Base-by-base conservation (phyloP, 2,329 filamentous ascomycete genomes). In the Aspergillus vadensis region DNA sequence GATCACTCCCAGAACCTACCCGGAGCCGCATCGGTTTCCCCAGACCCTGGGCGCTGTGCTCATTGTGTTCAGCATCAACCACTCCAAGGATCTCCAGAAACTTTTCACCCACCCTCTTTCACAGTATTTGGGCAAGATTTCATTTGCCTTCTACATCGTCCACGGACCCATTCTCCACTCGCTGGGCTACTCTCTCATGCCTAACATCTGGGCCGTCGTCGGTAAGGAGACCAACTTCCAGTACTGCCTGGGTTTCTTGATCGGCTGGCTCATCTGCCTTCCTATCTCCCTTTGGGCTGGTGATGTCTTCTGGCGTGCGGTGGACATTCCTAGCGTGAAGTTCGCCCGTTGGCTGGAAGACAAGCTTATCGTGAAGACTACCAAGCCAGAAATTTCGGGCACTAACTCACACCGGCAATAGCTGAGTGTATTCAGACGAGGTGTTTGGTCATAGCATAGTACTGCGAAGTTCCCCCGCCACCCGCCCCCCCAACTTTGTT, bases 271-370 rank as follows among this genome's bases (percentile, higher is more conserved):
- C 30, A 70, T 79, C 41, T 78, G 77, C 58, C 64, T 79, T 3
- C 68, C 73, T 6, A 57, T 79, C 27, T 72, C 82, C 0, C 75
- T 87, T 5, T 87, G 84, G 80, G 76, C 80, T 5, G 82, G 83
- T 1, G 86, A 88, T 70, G 59, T 88, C 3, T 87, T 87, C 67
- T 87, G 84, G 83, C 78, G 85, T 27, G 73, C 73, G 1, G 77
- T 88, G 5, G 86, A 88, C 70, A 72, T 76, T 3, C 81, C 80
- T 1, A 78, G 80, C 68, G 76, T 85, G 7, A 78, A 76, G 53
- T 79, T 85, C 65, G 79, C 82, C 3, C 75, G 79, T 47, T 83
- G 81, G 77, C 61, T 85, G 25, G 83, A 83, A 68, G 69, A 69
- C 44, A 68, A 68, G 39, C 59, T 75, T 27, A 63, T 71, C 30